Conservation (phyloP, 305 asterid genomes). For the Solanum hybrid region DNA sequence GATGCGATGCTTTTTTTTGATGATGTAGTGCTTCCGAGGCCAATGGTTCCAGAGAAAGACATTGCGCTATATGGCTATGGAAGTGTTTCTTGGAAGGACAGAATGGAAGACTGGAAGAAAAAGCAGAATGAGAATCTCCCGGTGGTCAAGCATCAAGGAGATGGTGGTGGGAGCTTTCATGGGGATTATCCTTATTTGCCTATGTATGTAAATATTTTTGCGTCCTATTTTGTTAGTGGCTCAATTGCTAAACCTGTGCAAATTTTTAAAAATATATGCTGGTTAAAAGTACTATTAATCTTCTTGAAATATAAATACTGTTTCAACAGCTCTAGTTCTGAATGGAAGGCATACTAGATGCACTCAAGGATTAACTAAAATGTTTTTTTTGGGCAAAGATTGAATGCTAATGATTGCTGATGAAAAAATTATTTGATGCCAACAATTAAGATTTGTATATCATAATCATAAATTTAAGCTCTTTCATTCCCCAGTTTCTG, state of each 20-base stretch:
- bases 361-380: neutral
- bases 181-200: constrained; percentile 57
- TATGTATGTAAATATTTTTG: constrained; percentile 31
- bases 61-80: constrained; percentile 75
- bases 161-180: neutral
- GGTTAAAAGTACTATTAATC: neutral
- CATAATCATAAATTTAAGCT: neutral
- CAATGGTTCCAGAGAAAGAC: constrained; percentile 83
- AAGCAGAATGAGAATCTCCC: constrained; percentile 59
- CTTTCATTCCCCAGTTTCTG: neutral
- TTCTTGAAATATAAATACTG: neutral
- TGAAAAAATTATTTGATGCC: neutral
- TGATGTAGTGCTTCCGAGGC: constrained; percentile 50
- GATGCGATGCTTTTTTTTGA: neutral
- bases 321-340: neutral
- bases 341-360: neutral
- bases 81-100: constrained; percentile 93
- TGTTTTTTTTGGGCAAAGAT: neutral
- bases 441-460: neutral
- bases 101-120: constrained; percentile 84
- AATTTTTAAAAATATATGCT: neutral
- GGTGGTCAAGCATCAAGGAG: constrained; percentile 56
- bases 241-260: neutral
- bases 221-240: neutral
- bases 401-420: neutral